Conservation (phyloP, 208 protist species). For the Lotmaria passim region DNA sequence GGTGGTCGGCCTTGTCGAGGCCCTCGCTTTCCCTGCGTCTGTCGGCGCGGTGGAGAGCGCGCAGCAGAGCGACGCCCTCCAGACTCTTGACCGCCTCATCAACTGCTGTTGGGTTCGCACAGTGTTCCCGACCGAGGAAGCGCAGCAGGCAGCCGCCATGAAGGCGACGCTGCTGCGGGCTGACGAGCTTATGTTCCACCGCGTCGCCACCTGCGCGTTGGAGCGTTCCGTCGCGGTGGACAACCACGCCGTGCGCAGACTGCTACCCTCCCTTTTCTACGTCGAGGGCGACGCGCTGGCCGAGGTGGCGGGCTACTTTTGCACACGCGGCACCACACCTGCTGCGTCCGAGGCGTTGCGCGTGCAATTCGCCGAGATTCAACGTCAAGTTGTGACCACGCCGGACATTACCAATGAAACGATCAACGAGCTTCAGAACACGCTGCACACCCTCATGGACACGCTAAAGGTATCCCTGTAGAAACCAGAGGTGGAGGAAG, state of each 20-base stretch:
- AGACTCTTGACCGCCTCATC: constrained; percentile 35
- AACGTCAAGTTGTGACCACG: constrained; percentile 15
- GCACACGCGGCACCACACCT: constrained; percentile 25
- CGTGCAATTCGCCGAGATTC: constrained; percentile 32
- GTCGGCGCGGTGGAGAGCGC: constrained; percentile 17
- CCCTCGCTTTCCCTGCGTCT: constrained; percentile 40
- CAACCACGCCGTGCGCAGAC: constrained; percentile 28
- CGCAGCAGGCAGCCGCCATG: constrained; percentile 26
- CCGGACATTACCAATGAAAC: constrained; percentile 34
- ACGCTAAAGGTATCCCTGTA: constrained; percentile 28
- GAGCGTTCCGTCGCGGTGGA: constrained; percentile 37
- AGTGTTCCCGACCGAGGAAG: constrained; percentile 20
- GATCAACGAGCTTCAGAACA: constrained; percentile 26
- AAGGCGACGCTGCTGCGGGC: constrained; percentile 27
- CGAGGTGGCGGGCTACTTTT: constrained; percentile 42
- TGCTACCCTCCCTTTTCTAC: constrained; percentile 38
- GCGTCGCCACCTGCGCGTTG: constrained; percentile 41
- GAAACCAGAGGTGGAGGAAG: too few species aligned
- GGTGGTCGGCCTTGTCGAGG: constrained; percentile 54
- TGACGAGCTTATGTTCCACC: constrained; percentile 39
- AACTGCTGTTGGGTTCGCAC: constrained; percentile 37
- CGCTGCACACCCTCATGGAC: constrained; percentile 31
- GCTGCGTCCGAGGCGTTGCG: constrained; percentile 27
- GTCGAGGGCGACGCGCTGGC: constrained; percentile 33
- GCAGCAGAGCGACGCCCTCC: constrained; percentile 36